Evolutionary conservation across 1,284 basidiomycete genomes (phyloP).

Genomic region (Malassezia restricta): DNA sequence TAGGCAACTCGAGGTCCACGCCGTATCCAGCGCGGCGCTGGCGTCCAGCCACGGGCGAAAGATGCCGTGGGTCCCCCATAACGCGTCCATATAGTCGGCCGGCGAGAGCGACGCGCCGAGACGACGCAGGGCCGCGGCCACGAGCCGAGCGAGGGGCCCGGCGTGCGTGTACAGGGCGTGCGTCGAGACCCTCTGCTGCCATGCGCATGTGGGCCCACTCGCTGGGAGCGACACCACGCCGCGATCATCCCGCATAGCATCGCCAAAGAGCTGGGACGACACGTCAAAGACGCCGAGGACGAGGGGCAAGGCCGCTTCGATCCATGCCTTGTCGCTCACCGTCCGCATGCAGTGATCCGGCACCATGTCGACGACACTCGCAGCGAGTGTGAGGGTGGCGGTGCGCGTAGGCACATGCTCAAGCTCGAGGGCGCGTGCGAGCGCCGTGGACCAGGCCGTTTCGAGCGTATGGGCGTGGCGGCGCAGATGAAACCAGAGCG

Average conservation of each 20-base stretch:
- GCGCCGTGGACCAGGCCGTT: neutral
- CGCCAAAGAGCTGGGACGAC: neutral
- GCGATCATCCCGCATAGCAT: neutral
- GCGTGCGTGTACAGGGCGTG: slow-evolving; percentile 23
- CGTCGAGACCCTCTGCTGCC: neutral
- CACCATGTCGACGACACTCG: slow-evolving; percentile 3
- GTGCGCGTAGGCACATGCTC: neutral
- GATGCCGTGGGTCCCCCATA: neutral
- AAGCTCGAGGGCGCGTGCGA: neutral
- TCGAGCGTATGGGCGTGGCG: neutral
- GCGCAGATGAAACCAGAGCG: neutral
- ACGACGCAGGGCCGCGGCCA: slow-evolving; percentile 22
- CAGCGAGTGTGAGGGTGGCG: slow-evolving; percentile 8
- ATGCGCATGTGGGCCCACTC: neutral
- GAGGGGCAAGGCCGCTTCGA: neutral
- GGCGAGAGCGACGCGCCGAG: neutral
- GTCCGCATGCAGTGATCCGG: neutral
- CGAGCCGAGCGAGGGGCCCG: slow-evolving; percentile 34
- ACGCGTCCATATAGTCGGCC: neutral
- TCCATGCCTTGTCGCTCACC: slow-evolving; percentile 3
- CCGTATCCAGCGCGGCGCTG: neutral
- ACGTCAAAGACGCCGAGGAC: slow-evolving; percentile 4
- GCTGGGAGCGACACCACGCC: neutral
- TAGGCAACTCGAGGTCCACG: slow-evolving; percentile 5
- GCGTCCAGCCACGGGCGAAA: neutral